Conservation (phyloP, 1,284 basidiomycete genomes). For the Waitea zeae region DNA sequence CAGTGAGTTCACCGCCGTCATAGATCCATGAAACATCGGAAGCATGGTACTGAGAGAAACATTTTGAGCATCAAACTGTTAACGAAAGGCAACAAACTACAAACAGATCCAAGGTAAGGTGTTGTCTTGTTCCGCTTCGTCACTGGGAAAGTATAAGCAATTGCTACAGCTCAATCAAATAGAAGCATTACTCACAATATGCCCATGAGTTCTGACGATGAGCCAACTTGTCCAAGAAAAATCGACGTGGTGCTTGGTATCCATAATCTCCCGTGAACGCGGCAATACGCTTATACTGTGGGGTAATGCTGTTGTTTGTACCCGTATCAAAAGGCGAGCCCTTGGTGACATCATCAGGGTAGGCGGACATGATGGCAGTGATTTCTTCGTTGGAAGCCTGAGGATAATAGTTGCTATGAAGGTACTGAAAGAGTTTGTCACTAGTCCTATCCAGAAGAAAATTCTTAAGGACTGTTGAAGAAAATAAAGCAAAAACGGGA, state of each 20-base stretch:
- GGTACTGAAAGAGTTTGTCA: no score
- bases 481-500: no score
- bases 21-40: slow-evolving; percentile 10
- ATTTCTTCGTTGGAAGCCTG: slow-evolving; percentile 7
- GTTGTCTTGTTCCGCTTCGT: background rate
- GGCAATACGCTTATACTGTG: slow-evolving; percentile 18
- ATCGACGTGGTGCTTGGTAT: slow-evolving; percentile 16
- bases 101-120: background rate
- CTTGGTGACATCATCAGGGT: slow-evolving; percentile 12
- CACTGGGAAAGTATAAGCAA: no score
- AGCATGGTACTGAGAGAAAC: slow-evolving; percentile 7
- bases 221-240: slow-evolving; percentile 4
- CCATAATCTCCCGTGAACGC: slow-evolving; percentile 16
- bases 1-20: slow-evolving; percentile 10
- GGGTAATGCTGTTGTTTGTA: slow-evolving; percentile 13
- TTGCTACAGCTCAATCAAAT: no score
- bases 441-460: no score
- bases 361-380: slow-evolving; percentile 9
- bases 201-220: no score
- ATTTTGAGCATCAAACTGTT: no score
- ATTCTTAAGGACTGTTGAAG: no score
- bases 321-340: slow-evolving; percentile 19
- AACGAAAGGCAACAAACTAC: background rate
- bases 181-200: no score
- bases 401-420: slow-evolving; percentile 8